Evolutionary conservation across 352 stramenopile genomes (phyloP), one percentile per base, ranked within the genome.

Genomic region (Ochromonadaceae sp.): DNA sequence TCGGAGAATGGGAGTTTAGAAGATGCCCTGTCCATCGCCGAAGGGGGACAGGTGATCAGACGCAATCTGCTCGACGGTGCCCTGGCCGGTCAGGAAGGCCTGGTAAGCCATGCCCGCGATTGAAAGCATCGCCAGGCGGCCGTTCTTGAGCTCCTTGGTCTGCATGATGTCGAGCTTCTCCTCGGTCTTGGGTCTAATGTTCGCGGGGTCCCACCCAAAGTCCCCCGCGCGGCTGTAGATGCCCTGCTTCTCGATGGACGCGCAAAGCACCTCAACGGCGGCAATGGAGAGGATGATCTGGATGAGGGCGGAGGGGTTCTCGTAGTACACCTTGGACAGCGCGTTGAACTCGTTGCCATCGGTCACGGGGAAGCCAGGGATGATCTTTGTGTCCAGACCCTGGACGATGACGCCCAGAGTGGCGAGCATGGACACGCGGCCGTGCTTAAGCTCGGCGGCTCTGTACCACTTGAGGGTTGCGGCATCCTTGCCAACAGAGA

Each of bases 241-340:
- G 5, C 32, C 43, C 43, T 50, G 43, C 22, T 68, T 73, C 62
- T 71, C 59, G 44, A 72, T 71, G 40, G 62, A 71, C 14, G 41
- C 17, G 2, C 66, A 41, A n/a, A 71, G 62, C 31, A 71, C 66
- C 39, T 71, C 66, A 28, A 71, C 32, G 46, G 66, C 66, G 20
- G 62, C 42, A 17, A 71, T 74, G 42, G 66, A 58, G 26, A 71
- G 46, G 25, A 68, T 52, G 62, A 71, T 71, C 62, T 71, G 66
- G 31, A 61, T 34, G 48, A 61, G 32, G 20, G 66, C 66, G 25
- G 35, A 32, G 14, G 66, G 66, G 43, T n/a, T n/a, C n/a, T n/a
- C n/a, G n/a, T n/a, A n/a, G n/a, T n/a, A n/a, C n/a, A n/a, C n/a
- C n/a, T n/a, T n/a, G n/a, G n/a, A n/a, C n/a, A n/a, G n/a, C n/a